Conservation (phyloP, 1,284 basidiomycete genomes). For the Marasmius fiardii region DNA sequence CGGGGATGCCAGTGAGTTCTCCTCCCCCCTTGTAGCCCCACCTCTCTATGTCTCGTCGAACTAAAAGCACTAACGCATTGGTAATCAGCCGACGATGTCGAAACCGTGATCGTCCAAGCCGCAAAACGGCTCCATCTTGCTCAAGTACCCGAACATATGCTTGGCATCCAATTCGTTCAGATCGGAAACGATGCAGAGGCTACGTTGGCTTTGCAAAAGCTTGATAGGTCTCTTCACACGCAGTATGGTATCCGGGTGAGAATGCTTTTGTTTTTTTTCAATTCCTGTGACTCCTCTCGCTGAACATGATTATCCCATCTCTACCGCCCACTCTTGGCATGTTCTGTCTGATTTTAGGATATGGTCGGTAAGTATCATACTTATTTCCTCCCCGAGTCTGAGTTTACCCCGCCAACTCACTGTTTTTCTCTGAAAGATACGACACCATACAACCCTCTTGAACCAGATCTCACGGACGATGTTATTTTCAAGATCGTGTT, state of each 20-base stretch:
- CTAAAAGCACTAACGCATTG: no score
- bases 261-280: not conserved
- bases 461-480: slow-evolving; percentile 31
- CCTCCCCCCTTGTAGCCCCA: not conserved
- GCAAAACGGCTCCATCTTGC: slow-evolving; percentile 45
- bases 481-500: slow-evolving; percentile 42
- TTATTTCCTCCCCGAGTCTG: no score
- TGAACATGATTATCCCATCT: no score
- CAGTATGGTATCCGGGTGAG: slow-evolving; percentile 35
- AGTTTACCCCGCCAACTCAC: not conserved
- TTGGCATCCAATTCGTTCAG: slow-evolving; percentile 53
- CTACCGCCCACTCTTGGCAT: no score
- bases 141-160: slow-evolving; percentile 29
- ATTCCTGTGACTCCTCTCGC: no score
- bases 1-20: slow-evolving; percentile 41
- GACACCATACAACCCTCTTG: slow-evolving; percentile 31
- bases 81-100: slow-evolving; percentile 51
- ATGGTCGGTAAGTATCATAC: not conserved
- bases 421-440: slow-evolving; percentile 41
- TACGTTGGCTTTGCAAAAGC: slow-evolving; percentile 35
- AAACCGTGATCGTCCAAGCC: slow-evolving; percentile 41
- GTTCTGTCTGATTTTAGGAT: slow-evolving; percentile 1
- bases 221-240: slow-evolving; percentile 42
- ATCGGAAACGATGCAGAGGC: slow-evolving; percentile 44
- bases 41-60: not conserved